Evolutionary conservation across 441 rosid species (phyloP).

Genomic region (Francoa sonchifolia): DNA sequence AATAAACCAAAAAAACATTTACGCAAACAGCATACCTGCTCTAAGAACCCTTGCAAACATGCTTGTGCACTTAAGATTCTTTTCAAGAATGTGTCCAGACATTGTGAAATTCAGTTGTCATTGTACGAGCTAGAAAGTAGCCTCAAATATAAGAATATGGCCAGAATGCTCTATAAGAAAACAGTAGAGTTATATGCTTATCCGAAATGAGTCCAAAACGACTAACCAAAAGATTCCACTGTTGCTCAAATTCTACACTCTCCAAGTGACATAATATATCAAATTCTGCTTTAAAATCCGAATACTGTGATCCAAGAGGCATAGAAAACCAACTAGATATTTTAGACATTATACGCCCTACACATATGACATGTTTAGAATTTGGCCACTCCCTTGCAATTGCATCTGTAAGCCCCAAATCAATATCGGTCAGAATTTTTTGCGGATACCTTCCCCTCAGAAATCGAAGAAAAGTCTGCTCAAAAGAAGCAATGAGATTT

Average conservation of each 20-base stretch:
- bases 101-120: conserved; percentile 49
- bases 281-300: conserved; percentile 63
- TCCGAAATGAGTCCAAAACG: conserved; percentile 64
- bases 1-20: not conserved
- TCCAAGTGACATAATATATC: conserved; percentile 45
- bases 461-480: conserved; percentile 69
- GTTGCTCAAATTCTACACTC: conserved; percentile 55
- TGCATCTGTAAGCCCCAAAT: conserved; percentile 62
- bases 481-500: too few species aligned
- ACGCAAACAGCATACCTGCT: conserved; percentile 43
- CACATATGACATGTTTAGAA: conserved; percentile 54
- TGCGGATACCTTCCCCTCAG: conserved; percentile 72
- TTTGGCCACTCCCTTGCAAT: conserved; percentile 60
- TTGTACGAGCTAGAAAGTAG: conserved; percentile 56
- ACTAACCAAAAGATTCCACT: conserved; percentile 60
- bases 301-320: conserved; percentile 54
- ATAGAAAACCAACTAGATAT: conserved; percentile 73
- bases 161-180: conserved; percentile 54
- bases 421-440: conserved; percentile 73
- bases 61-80: conserved; percentile 40
- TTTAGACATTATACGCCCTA: conserved; percentile 53
- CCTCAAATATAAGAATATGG: conserved; percentile 44
- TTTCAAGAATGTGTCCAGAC: conserved; percentile 47
- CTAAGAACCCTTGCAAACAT: conserved; percentile 60
- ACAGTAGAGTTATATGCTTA: conserved; percentile 63